Base-by-base conservation (phyloP, 148 eudicot species). In the Vaccinium darrowii region DNA sequence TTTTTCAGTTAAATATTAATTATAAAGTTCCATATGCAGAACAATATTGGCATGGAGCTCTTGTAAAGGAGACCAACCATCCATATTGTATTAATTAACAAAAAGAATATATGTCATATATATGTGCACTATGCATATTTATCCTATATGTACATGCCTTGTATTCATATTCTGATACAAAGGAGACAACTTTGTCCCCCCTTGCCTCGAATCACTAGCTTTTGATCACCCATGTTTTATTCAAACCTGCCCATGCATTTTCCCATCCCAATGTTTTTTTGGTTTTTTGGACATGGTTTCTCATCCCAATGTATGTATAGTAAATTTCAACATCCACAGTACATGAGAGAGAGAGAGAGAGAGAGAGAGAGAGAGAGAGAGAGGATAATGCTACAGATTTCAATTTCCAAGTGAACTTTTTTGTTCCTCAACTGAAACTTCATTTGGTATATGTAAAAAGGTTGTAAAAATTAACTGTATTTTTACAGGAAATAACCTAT, bases 121-220 rank as follows among this genome's bases (percentile, higher is more conserved):
- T 62, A 57, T 8, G 7, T 7, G 21, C 67, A 19, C 25, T 1
- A 79, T 56, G 67, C 82, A 60, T 80, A 58, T 82, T 23, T 13
- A 80, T 72, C 56, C 53, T 81, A 30, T 73, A 56, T 36, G 5
- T 43, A 4, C 5, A 43, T 43, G 47, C 74, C 30, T 65, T 85
- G 89, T 85, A 85, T 88, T 88, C 87, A 23, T 74, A 85, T 83
- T 85, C 84, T 81, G 10, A 51, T 82, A 83, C 87, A 83, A 56
- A 79, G 86, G 89, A 57, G 87, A 85, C 89, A 88, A 8, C 86
- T 83, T 71, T 85, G 87, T 83, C 87, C 82, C 82, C 87, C 76
- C 10, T 43, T 71, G 76, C 82, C 82, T 57, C 67, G 79, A 82
- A 76, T 82, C 85, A 76, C 85, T 65, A 63, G 11, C 85, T 67